These are phyloP conservation scores for Vanderwaltozyma tropicalis DNA, from an alignment of 805 yeast genomes.

Conservation along the genomic window DNA sequence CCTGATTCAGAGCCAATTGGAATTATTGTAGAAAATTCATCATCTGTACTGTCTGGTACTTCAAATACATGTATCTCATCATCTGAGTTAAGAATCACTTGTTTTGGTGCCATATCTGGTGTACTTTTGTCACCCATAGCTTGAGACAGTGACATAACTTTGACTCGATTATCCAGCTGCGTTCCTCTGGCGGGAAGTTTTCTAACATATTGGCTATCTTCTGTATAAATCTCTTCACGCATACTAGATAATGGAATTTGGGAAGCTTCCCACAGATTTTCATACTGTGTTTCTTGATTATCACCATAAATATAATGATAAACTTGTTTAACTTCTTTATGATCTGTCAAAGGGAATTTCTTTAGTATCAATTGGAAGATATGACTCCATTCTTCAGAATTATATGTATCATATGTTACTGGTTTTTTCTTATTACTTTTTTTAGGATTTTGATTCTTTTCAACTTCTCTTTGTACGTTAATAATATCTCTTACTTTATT, in stretches of 20 bases:
- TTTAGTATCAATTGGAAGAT: conserved; percentile 11
- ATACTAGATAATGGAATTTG: conserved; percentile 10
- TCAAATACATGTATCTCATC: not conserved
- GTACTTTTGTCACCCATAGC: conserved; percentile 17
- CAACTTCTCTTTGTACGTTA: conserved; percentile 3
- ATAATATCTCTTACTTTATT: conserved; percentile 21
- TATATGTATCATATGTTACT: conserved; percentile 16
- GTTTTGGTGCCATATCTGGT: not conserved
- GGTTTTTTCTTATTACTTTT: not conserved
- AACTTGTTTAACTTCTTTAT: conserved; percentile 15
- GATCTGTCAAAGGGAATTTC: conserved; percentile 15
- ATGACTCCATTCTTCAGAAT: conserved; percentile 22
- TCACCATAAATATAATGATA: conserved; percentile 21
- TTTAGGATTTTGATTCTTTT: not conserved
- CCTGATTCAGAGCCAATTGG: not conserved
- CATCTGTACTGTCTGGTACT: conserved; percentile 4
- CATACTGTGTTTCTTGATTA: conserved; percentile 2
- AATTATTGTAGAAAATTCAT: not conserved
- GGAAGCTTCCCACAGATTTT: conserved; percentile 17
- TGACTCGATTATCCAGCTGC: conserved; percentile 2
- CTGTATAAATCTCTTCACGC: not conserved
- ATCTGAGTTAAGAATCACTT: not conserved
- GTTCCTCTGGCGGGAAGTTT: not conserved
- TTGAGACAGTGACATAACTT: conserved; percentile 19
- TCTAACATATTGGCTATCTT: not conserved